Conservation (phyloP, 1,284 basidiomycete species). For the Ganoderma resinaceum region DNA sequence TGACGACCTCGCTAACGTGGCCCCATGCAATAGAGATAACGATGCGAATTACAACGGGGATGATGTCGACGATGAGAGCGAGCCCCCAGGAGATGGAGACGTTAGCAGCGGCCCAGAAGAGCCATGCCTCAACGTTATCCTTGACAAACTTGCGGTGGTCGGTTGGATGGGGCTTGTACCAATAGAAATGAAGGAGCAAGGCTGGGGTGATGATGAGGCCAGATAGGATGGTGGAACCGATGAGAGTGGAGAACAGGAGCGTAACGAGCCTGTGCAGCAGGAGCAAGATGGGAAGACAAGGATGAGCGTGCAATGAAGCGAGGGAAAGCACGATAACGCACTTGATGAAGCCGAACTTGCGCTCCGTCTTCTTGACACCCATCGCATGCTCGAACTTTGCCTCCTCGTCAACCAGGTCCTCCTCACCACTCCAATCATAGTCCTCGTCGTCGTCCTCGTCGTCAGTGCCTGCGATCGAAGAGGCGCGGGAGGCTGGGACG, state of each 20-base stretch:
- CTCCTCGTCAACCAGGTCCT: slow-evolving; percentile 73
- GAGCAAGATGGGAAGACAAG: not conserved
- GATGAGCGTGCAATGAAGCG: not conserved
- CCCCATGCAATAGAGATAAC: slow-evolving; percentile 71
- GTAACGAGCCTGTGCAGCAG: slow-evolving; percentile 56
- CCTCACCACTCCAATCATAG: slow-evolving; percentile 79
- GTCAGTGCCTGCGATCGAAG: slow-evolving; percentile 61
- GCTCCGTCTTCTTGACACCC: slow-evolving; percentile 52
- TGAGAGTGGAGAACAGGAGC: slow-evolving; percentile 71
- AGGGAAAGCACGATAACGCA: slow-evolving; percentile 38
- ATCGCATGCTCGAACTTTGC: slow-evolving; percentile 67
- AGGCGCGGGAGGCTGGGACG: slow-evolving; percentile 43
- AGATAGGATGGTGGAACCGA: slow-evolving; percentile 73
- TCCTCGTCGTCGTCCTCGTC: slow-evolving; percentile 61
- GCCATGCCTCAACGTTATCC: slow-evolving; percentile 77
- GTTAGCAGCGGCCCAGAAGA: slow-evolving; percentile 81
- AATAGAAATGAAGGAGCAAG: slow-evolving; percentile 69
- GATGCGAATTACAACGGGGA: slow-evolving; percentile 61
- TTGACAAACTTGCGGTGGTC: slow-evolving; percentile 64
- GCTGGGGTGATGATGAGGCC: slow-evolving; percentile 65
- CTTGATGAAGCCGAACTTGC: slow-evolving; percentile 62
- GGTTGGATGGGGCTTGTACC: slow-evolving; percentile 66
- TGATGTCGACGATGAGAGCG: slow-evolving; percentile 70
- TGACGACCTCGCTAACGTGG: slow-evolving; percentile 73
- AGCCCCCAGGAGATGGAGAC: slow-evolving; percentile 79